Conservation (phyloP, 805 yeast species). For the Ogataea paradorogensis region DNA sequence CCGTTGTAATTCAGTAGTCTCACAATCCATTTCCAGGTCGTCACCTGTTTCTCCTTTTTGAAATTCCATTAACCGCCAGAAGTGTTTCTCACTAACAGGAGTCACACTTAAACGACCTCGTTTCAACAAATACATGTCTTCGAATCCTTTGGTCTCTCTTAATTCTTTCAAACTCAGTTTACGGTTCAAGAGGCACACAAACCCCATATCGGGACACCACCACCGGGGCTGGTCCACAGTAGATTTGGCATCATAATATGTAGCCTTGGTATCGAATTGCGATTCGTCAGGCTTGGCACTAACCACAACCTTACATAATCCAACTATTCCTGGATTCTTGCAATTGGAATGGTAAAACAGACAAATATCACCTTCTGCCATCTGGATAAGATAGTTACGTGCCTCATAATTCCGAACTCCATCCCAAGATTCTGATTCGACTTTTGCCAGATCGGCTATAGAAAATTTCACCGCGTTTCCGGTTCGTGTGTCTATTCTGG, state of each 20-base stretch:
- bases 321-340: slow-evolving; percentile 53
- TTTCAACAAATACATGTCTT: slow-evolving; percentile 43
- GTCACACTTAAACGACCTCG: slow-evolving; percentile 51
- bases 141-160: slow-evolving; percentile 30
- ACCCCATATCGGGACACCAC: slow-evolving; percentile 55
- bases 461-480: slow-evolving; percentile 50
- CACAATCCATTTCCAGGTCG: slow-evolving; percentile 22
- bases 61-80: slow-evolving; percentile 37
- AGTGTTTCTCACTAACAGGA: slow-evolving; percentile 46
- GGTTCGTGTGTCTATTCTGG: slow-evolving; percentile 44
- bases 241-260: slow-evolving; percentile 49
- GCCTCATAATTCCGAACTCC: slow-evolving; percentile 62
- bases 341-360: slow-evolving; percentile 58
- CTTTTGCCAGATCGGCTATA: slow-evolving; percentile 39
- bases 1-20: slow-evolving; percentile 9
- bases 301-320: slow-evolving; percentile 38
- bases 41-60: slow-evolving; percentile 25
- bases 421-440: slow-evolving; percentile 49
- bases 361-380: slow-evolving; percentile 46
- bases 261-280: slow-evolving; percentile 41
- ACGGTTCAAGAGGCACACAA: slow-evolving; percentile 41
- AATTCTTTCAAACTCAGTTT: slow-evolving; percentile 42
- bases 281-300: slow-evolving; percentile 39
- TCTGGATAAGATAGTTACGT: slow-evolving; percentile 45
- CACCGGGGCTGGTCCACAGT: slow-evolving; percentile 43